Base-by-base conservation (phyloP, 1,284 basidiomycete species). In the Papiliotrema terrestris region DNA sequence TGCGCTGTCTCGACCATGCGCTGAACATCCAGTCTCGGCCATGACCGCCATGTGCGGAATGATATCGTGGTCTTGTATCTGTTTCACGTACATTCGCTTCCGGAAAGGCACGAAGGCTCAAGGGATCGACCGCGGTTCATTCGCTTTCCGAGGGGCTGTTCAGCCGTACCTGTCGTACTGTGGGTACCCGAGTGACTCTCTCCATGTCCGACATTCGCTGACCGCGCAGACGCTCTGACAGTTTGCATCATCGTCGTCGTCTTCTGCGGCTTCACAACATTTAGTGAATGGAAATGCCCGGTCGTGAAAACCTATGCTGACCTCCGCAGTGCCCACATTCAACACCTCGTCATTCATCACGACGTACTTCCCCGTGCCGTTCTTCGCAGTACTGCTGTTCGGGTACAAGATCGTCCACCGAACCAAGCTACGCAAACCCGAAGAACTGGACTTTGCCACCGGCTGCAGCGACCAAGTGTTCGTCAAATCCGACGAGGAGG, bases 211-310 rank as follows among this genome's bases (percentile, higher is more conserved):
- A 32, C 29, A 32, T 32, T 32, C 29, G 29, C 29, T 32, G 29
- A 32, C 29, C 11, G n/a, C 29, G 29, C 29, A 32, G 29, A 32
- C 11, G 29, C 29, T 5, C 11, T 65, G 56, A 48, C 67, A 62
- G 64, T 59, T 55, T 58, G 71, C 61, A 51, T 54, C 46, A 51
- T 75, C 58, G 61, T 73, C 60, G 57, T 68, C 51, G 5, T 71
- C 41, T 61, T 72, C 60, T 78, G 38, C 22, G 78, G 77, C 56
- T 73, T 70, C 55, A 76, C 81, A 8, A 79, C 83, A 29, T 86
- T 86, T 71, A 78, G 84, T 44, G 80, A 79, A 59, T 86, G 84
- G 73, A 81, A 81, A 61, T 76, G 69, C 65, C n/a, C n/a, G n/a
- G n/a, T n/a, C n/a, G n/a, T n/a, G n/a, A n/a, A n/a, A n/a, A n/a